Base-by-base conservation (phyloP, 1,284 basidiomycete genomes). In the Cryptococcus depauperatus region DNA sequence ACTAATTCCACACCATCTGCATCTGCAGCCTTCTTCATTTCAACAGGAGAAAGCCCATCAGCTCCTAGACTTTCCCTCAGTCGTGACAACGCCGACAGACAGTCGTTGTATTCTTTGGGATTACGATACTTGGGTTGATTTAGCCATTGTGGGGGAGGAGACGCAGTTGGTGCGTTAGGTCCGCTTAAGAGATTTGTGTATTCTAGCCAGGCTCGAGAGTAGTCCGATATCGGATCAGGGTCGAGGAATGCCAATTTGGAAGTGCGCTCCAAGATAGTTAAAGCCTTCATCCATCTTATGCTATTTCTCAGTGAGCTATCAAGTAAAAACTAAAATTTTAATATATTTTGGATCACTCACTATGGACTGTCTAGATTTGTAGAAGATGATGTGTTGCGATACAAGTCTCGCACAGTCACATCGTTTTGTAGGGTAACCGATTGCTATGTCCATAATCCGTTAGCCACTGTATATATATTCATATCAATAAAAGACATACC, bases 101-200 rank as follows among this genome's bases (percentile, higher is more conserved):
- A 59, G 43, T 64, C 62, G 18, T 48, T 46, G 44, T 60, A 66
- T 18, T 56, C 60, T 16, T 43, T 53, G 0, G 64, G 59, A 43
- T 56, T 61, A 25, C 64, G 47, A 44, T 61, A 69, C 44, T 59
- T 59, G 2, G 66, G 61, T 41, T 66, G 63, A 44, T 69, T 59
- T 16, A 69, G 55, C 45, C 54, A 57, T 14, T 46, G 51, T 1
- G 59, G 57, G 11, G 66, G 64, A 18, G 48, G 29, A 9, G 37
- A 26, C 5, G 42, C 25, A 42, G 27, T 26, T 18, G 27, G 34
- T 11, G 42, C 37, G 18, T 29, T 37, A 9, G 51, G 46, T n/a
- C 53, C 38, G 7, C 27, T 16, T 13, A 55, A 51, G 2, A 55
- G 16, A 3, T 43, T 41, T 23, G 41, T 35, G 40, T 64, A 64